These are phyloP conservation scores for Leccinum sublutescens DNA, from an alignment of 768 basidiomycete genomes.

Conservation along the genomic window DNA sequence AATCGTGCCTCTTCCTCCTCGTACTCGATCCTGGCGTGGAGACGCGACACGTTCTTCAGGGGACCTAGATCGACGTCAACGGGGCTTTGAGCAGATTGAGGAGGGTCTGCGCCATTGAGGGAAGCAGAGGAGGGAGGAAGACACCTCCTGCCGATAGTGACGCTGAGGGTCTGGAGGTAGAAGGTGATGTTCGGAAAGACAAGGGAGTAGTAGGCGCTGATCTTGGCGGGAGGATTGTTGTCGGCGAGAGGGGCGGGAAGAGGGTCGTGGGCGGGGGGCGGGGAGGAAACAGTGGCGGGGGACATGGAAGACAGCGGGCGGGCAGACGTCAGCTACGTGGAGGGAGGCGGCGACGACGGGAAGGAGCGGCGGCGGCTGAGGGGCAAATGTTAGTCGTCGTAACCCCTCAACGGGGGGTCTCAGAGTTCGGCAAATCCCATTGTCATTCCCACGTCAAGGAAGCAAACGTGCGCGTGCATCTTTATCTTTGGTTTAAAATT, in stretches of 20 bases:
- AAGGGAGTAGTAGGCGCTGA: constrained; percentile 90
- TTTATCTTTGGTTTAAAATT: background rate
- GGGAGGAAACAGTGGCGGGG: constrained; percentile 11
- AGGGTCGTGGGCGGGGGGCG: constrained; percentile 3
- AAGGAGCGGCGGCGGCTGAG: constrained; percentile 3
- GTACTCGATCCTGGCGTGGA: constrained; percentile 94
- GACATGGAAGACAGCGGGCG: constrained; percentile 25
- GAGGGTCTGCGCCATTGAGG: constrained; percentile 45
- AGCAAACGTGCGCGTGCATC: constrained; percentile 19
- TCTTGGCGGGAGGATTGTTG: constrained; percentile 59
- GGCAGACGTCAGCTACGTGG: constrained; percentile 10
- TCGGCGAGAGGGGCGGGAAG: constrained; percentile 11
- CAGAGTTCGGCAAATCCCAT: constrained; percentile 15
- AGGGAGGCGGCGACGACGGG: constrained; percentile 7
- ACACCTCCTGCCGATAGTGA: constrained; percentile 92
- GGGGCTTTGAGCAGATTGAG: constrained; percentile 33
- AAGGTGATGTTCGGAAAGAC: constrained; percentile 95
- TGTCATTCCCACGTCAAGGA: constrained; percentile 14
- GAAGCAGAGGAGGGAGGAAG: constrained; percentile 57
- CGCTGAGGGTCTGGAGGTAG: constrained; percentile 92
- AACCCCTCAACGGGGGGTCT: constrained; percentile 11
- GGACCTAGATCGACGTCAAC: constrained; percentile 93
- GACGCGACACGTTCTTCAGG: constrained; percentile 94
- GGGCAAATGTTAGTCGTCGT: background rate
- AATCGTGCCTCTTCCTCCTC: constrained; percentile 89